phyloP scores from a whole-genome alignment of 1,284 basidiomycete species.

The Cerioporus squamosus region DNA sequence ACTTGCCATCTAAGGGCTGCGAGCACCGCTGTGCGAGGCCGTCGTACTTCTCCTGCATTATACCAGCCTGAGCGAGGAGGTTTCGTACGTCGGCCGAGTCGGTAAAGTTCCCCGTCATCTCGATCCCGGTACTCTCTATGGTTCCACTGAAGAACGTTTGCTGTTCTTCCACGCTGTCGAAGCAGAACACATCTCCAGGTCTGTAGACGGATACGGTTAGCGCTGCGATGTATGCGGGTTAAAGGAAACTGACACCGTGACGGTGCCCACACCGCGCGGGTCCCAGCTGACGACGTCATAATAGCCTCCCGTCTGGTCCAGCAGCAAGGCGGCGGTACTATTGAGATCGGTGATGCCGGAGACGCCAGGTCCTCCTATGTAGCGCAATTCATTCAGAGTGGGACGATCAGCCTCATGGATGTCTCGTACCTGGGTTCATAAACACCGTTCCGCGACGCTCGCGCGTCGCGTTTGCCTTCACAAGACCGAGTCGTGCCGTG shows the following conservation, averaged over 20 bases:
- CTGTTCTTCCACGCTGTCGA: constrained; percentile 6
- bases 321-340: neutral
- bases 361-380: constrained; percentile 11
- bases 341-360: constrained; percentile 6
- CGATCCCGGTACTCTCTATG: constrained; percentile 13
- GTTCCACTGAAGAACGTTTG: constrained; percentile 14
- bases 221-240: too few species aligned
- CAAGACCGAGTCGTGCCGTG: constrained; percentile 1
- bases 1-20: constrained; percentile 1
- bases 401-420: neutral
- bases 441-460: constrained; percentile 12
- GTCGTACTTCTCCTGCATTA: constrained; percentile 17
- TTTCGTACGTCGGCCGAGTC: constrained; percentile 3
- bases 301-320: constrained; percentile 5
- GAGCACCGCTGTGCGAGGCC: constrained; percentile 13
- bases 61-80: constrained; percentile 3
- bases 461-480: constrained; percentile 8
- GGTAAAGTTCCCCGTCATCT: constrained; percentile 14
- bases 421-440: constrained; percentile 15
- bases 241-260: constrained; percentile 8
- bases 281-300: constrained; percentile 20
- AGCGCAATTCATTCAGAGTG: too few species aligned
- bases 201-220: neutral
- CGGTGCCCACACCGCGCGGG: constrained; percentile 14
- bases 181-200: constrained; percentile 17